Evolutionary conservation across 2,329 filamentous ascomycete genomes (phyloP).

Genomic region (Mycosphaerella sp.): DNA sequence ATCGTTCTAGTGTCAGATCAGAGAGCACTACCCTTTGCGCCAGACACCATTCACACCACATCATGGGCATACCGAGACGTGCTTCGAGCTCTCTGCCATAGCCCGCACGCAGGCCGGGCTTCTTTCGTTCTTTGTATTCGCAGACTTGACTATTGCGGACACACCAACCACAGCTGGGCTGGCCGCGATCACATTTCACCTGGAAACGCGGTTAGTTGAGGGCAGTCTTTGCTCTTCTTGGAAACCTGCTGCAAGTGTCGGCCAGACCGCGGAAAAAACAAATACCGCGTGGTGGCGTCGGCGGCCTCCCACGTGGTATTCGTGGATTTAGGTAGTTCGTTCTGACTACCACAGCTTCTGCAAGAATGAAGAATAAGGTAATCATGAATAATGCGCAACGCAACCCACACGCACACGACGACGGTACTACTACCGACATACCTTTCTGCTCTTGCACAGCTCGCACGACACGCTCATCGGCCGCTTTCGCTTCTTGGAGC

Average conservation of each 20-base stretch:
- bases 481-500: slow-evolving; percentile 44
- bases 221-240: no score
- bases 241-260: not conserved
- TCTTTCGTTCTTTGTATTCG: slow-evolving; percentile 65
- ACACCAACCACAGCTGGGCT: slow-evolving; percentile 71
- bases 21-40: not conserved
- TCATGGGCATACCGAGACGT: slow-evolving; percentile 42
- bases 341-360: not conserved
- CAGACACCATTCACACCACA: no score
- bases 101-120: slow-evolving; percentile 51
- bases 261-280: slow-evolving; percentile 1
- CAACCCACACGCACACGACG: no score
- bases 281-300: not conserved
- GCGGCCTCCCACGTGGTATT: not conserved
- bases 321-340: not conserved
- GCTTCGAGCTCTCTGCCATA: slow-evolving; percentile 58
- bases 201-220: slow-evolving; percentile 8
- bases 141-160: slow-evolving; percentile 59
- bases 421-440: slow-evolving; percentile 32
- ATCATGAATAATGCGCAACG: no score
- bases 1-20: not conserved
- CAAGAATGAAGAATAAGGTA: no score
- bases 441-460: slow-evolving; percentile 74
- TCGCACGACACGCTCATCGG: slow-evolving; percentile 52
- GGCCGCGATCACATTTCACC: slow-evolving; percentile 65